Percentiles rank a stretch among this genome's conserved stretches.
phyloP scores from a whole-genome alignment of 1,284 basidiomycete species.

The Volvariella surrecta region DNA sequence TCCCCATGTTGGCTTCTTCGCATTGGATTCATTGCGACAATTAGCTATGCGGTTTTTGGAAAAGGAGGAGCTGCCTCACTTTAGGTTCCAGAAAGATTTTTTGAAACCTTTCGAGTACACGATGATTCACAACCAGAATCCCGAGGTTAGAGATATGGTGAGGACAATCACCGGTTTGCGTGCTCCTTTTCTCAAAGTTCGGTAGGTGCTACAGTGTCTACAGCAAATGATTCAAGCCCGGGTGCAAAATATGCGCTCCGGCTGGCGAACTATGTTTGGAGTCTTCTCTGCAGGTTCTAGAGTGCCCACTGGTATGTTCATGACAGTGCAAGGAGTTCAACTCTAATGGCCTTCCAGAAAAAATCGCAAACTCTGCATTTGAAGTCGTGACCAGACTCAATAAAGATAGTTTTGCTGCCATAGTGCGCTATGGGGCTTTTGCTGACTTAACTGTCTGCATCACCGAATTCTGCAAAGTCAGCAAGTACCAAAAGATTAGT shows the following conservation, averaged over 20 bases:
- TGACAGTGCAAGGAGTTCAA: not conserved
- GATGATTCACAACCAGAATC: conserved; percentile 93
- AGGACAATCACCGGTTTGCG: conserved; percentile 9
- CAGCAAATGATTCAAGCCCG: conserved; percentile 99
- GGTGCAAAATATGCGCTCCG: conserved; percentile 92
- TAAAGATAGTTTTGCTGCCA: conserved; percentile 83
- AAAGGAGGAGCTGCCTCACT: conserved; percentile 96
- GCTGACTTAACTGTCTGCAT: conserved; percentile 96
- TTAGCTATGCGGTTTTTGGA: conserved; percentile 98
- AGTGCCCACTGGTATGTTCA: conserved; percentile 71
- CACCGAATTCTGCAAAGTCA: conserved; percentile 98
- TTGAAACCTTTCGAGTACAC: conserved; percentile 97
- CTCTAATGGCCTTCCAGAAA: conserved; percentile 42
- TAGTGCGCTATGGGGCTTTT: conserved; percentile 91
- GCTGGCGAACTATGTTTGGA: conserved; percentile 99
- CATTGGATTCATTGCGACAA: conserved; percentile 95
- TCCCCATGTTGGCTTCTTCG: conserved; percentile 95
- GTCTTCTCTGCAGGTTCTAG: conserved; percentile 96
- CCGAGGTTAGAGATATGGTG: conserved; percentile 96
- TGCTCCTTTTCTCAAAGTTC: conserved; percentile 5
- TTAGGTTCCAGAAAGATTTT: conserved; percentile 99
- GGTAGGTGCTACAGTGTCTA: conserved; percentile 88
- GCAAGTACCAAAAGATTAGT: conserved; percentile 98
- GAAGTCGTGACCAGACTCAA: conserved; percentile 93
- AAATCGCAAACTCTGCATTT: conserved; percentile 90